Conservation (phyloP, 139 green algal species). For the Ettlia oleoabundans region DNA sequence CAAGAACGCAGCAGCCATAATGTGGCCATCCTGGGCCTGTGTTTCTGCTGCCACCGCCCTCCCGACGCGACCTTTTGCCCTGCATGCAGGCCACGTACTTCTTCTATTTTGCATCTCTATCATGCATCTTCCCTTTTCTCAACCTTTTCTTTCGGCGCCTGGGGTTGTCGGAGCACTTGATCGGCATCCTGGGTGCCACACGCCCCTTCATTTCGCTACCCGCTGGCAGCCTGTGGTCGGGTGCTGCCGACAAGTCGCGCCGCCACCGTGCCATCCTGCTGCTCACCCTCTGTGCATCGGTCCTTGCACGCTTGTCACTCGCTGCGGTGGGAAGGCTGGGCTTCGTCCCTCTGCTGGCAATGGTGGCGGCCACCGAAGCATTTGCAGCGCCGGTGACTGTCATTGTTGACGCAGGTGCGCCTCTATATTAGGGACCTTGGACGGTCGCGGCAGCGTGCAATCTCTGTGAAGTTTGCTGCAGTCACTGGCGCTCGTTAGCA, state of each 20-base stretch:
- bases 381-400: conserved; percentile 54
- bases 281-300: conserved; percentile 33
- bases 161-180: conserved; percentile 49
- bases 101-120: conserved; percentile 41
- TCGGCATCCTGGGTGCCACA: conserved; percentile 49
- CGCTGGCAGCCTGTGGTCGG: conserved; percentile 40
- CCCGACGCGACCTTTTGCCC: neutral
- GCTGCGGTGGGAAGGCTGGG: neutral
- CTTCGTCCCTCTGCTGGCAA: conserved; percentile 43
- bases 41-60: no score
- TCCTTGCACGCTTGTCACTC: neutral
- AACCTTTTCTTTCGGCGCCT: conserved; percentile 58
- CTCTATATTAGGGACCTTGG: no score
- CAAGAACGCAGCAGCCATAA: no score
- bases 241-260: conserved; percentile 49
- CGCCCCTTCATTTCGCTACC: conserved; percentile 16
- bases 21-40: no score
- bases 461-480: no score
- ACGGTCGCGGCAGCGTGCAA: no score
- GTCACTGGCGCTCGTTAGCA: no score
- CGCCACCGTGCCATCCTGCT: conserved; percentile 53
- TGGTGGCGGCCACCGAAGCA: conserved; percentile 40
- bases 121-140: conserved; percentile 51
- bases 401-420: conserved; percentile 51
- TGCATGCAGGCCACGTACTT: conserved; percentile 49